phyloP scores from a whole-genome alignment of 306 rosid species.

The Lotus japonicus region DNA sequence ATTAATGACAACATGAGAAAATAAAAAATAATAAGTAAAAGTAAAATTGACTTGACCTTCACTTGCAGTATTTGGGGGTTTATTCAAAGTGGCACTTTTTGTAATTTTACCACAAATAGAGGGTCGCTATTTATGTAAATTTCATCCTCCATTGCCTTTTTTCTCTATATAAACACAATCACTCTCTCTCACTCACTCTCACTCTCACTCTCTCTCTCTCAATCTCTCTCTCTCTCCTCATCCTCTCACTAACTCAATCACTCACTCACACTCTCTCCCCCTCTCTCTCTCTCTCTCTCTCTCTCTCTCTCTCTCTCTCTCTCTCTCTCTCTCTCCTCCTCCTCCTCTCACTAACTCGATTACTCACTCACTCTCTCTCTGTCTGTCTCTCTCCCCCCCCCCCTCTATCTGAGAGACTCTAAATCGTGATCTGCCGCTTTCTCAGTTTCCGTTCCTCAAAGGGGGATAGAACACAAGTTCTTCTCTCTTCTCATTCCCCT shows the following conservation, averaged over 20 bases:
- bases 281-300: neutral
- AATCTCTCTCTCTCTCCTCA: neutral
- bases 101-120: slow-evolving; percentile 27
- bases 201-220: neutral
- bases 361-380: neutral
- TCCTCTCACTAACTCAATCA: too few species aligned
- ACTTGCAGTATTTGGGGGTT: neutral
- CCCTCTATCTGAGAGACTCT: neutral
- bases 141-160: too few species aligned
- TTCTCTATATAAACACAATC: neutral
- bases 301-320: neutral
- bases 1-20: too few species aligned
- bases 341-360: too few species aligned
- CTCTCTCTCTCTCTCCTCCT: neutral
- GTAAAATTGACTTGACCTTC: too few species aligned
- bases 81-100: slow-evolving; percentile 3
- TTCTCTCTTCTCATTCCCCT: too few species aligned
- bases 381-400: neutral
- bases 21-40: too few species aligned
- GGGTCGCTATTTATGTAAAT: slow-evolving; percentile 8
- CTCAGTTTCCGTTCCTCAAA: neutral
- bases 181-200: neutral
- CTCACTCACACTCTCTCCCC: neutral
- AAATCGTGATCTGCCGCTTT: slow-evolving; percentile 11
- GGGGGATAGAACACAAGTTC: neutral